A percentile compares a stretch with the other conserved stretches of the same genome.
phyloP scores from a whole-genome alignment of 2,329 filamentous ascomycete genomes.

The Ceratocystis cacaofunesta region DNA sequence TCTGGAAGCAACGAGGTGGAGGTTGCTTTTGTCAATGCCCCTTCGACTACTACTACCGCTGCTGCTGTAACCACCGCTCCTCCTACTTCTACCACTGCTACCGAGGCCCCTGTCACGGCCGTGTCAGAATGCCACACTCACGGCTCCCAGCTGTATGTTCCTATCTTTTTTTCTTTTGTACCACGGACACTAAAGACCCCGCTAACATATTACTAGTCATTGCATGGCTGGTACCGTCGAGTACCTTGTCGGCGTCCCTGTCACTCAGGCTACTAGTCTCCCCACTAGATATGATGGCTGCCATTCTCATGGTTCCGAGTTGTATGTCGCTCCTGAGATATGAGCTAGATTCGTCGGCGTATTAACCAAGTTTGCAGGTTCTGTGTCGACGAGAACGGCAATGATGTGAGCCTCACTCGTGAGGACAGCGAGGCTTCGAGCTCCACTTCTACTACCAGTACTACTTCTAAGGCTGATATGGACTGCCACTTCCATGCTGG shows the following conservation, averaged over 20 bases:
- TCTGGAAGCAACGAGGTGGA: conserved; percentile 29
- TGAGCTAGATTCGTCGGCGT: background rate
- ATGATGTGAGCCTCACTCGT: conserved; percentile 40
- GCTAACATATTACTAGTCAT: conserved; percentile 23
- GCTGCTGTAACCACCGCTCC: conserved; percentile 10
- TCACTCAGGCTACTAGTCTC: conserved; percentile 39
- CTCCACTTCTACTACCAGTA: background rate
- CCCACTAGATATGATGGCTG: conserved; percentile 50
- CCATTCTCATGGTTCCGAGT: conserved; percentile 43
- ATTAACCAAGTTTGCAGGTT: conserved; percentile 30
- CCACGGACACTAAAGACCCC: background rate
- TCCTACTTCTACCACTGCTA: background rate
- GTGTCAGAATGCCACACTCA: conserved; percentile 31
- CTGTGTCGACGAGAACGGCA: conserved; percentile 44
- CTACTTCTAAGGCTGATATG: conserved; percentile 20
- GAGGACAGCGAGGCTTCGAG: conserved; percentile 21
- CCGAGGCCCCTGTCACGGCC: conserved; percentile 24
- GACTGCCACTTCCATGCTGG: conserved; percentile 63
- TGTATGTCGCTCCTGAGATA: conserved; percentile 29
- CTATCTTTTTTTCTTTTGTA: background rate
- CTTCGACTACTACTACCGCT: conserved; percentile 17
- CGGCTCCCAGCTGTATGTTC: conserved; percentile 27
- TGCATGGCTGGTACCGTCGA: conserved; percentile 32
- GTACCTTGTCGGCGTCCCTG: conserved; percentile 31
- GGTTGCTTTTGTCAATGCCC: conserved; percentile 23